These are phyloP conservation scores for Calophaca sinica DNA, from an alignment of 306 rosid genomes.

Conservation along the genomic window DNA sequence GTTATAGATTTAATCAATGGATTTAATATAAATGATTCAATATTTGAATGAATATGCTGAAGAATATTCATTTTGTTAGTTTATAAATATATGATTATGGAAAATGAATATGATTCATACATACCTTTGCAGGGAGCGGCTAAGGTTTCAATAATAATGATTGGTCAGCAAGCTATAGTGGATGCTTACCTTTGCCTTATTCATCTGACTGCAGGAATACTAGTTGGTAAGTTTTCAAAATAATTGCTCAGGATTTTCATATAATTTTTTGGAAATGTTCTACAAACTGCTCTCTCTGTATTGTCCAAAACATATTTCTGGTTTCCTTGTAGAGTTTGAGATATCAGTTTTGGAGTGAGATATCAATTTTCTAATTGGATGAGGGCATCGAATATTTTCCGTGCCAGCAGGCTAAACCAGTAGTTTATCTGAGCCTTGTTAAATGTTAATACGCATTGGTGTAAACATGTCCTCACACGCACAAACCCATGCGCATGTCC, in stretches of 20 bases:
- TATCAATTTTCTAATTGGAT: too few relatives aligned
- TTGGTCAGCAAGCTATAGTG: conserved; percentile 98
- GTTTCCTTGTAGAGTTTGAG: too few relatives aligned
- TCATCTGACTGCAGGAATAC: conserved; percentile 96
- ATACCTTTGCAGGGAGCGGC: conserved; percentile 86
- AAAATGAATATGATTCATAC: conserved; percentile 25
- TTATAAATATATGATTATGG: conserved; percentile 5
- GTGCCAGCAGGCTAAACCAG: too few relatives aligned
- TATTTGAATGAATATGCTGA: conserved; percentile 26
- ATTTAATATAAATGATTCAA: conserved; percentile 22
- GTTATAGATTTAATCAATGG: conserved; percentile 31
- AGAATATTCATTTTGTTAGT: neutral
- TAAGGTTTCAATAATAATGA: conserved; percentile 91
- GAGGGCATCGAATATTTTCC: too few relatives aligned
- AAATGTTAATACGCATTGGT: neutral
- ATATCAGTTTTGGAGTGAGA: too few relatives aligned
- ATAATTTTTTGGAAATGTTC: conserved; percentile 15
- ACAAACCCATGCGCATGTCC: conserved; percentile 9
- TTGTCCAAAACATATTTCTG: neutral
- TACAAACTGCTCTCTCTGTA: neutral
- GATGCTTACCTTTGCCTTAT: conserved; percentile 98
- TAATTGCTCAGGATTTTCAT: conserved; percentile 13
- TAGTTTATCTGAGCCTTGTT: conserved; percentile 3
- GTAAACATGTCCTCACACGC: neutral
- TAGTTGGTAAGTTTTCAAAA: conserved; percentile 71